These are phyloP conservation scores for Hippophae rhamnoides DNA, from an alignment of 306 rosid genomes.

Conservation along the genomic window DNA sequence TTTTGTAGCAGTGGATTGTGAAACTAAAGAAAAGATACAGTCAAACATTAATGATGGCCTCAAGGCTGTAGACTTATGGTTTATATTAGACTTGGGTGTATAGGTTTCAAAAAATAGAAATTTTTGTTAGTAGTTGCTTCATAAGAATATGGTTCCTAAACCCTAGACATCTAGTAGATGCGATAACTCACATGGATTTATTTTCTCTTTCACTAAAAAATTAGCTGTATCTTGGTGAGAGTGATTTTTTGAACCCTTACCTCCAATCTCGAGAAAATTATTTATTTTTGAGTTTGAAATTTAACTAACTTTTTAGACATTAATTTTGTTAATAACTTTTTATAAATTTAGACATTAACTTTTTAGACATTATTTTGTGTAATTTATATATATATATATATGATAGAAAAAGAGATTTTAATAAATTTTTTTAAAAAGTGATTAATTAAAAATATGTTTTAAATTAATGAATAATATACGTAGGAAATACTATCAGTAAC, in stretches of 20 bases:
- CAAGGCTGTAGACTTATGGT: conserved; percentile 17
- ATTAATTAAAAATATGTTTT: too few relatives aligned
- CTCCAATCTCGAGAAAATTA: conserved; percentile 54
- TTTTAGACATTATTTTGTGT: too few relatives aligned
- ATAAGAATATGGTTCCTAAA: conserved; percentile 19
- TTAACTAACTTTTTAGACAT: background rate
- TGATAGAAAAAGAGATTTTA: too few relatives aligned
- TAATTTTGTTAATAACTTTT: too few relatives aligned
- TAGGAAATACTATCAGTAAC: too few relatives aligned
- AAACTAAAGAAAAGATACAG: conserved; percentile 19
- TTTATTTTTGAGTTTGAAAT: background rate
- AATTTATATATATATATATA: too few relatives aligned
- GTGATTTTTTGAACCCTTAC: conserved; percentile 28
- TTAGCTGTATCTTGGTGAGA: conserved; percentile 39
- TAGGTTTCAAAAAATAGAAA: conserved; percentile 49
- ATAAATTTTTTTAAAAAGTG: too few relatives aligned
- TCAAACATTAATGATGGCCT: conserved; percentile 38
- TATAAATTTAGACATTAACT: too few relatives aligned
- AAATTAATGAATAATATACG: too few relatives aligned
- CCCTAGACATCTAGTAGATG: conserved; percentile 47
- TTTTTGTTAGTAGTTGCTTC: conserved; percentile 8
- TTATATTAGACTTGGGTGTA: background rate
- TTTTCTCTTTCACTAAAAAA: conserved; percentile 16
- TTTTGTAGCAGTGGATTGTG: too few relatives aligned
- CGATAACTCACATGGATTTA: conserved; percentile 60